phyloP scores from a whole-genome alignment of 169 alveolate genomes.

The Eimeria acervulina region DNA sequence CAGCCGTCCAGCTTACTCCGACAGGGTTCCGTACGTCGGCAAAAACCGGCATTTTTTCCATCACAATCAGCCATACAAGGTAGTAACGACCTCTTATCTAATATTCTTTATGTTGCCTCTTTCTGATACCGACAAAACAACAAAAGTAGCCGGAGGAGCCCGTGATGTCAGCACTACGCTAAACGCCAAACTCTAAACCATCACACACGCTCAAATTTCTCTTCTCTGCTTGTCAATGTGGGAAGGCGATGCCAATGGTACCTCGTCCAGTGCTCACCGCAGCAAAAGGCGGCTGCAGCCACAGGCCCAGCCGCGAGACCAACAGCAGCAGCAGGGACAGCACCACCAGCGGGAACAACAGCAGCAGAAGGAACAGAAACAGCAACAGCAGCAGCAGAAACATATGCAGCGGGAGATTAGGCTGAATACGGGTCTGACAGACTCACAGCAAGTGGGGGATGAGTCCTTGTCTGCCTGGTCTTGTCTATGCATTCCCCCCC shows the following conservation, averaged over 20 bases:
- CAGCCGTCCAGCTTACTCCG: not conserved
- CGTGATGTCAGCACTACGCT: not conserved
- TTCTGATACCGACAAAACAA: not conserved
- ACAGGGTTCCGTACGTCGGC: not conserved
- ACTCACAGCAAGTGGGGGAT: not conserved
- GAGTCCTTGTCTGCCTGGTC: not conserved
- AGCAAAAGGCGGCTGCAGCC: not conserved
- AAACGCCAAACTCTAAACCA: not conserved
- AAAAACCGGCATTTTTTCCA: not conserved
- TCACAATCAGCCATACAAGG: not conserved
- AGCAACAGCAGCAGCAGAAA: conserved; percentile 25
- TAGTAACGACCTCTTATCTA: not conserved
- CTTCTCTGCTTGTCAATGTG: conserved; percentile 4
- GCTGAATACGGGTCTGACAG: not conserved
- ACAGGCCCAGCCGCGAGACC: not conserved
- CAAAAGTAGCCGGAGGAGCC: not conserved
- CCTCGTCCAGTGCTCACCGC: not conserved
- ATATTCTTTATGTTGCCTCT: not conserved
- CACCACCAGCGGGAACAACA: conserved; percentile 10
- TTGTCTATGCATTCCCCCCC: not conserved
- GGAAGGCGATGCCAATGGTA: conserved; percentile 31
- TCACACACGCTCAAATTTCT: not conserved
- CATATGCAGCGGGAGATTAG: not conserved
- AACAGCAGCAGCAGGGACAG: conserved; percentile 22
- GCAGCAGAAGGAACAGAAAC: not conserved